Base-by-base conservation (phyloP, 2,329 filamentous ascomycete species). In the Fusarium nematophilum region DNA sequence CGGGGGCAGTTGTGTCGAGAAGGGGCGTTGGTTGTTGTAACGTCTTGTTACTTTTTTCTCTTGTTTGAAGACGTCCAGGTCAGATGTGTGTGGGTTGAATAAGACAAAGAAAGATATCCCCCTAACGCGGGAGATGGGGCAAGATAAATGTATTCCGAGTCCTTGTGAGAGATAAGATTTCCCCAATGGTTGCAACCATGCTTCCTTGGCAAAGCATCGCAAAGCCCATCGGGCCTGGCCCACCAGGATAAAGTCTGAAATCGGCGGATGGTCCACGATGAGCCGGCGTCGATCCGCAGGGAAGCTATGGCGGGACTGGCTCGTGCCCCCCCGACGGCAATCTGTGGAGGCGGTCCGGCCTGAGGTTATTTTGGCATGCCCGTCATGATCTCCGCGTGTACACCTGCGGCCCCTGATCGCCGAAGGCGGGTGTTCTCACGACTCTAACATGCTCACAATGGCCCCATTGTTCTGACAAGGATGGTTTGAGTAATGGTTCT, bases 171-270 rank as follows among this genome's bases (percentile, higher is more conserved):
- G 27, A 39, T 17, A 36, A 30, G 40, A 31, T 23, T 40, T 43
- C 29, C 29, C 30, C 40, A 40, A 21, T 29, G 23, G n/a, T 10
- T 46, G 42, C 23, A 39, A 40, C 53, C 43, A 30, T 53, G 31
- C 42, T 39, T 51, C 25, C 25, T 52, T 49, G 40, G 36, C 48
- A 55, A 53, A 38, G 38, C 34, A 46, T 50, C 17, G 26, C 15
- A 36, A 48, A 39, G 44, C 31, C 43, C 13, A 47, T 31, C 11
- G 43, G 42, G 23, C 36, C 36, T 46, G 42, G 27, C 45, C 66
- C 59, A 62, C 52, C 23, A 7, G 34, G 37, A 21, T 14, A 62
- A 67, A 58, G 49, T 55, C 30, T 59, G 56, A 66, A 57, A 49
- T 45, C 14, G 21, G 36, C 26, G 7, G 34, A 6, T 48, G 25